Percentiles rank a stretch among this genome's conserved stretches.
These are phyloP conservation scores for Colletotrichum sp. DNA, from an alignment of 2,329 filamentous ascomycete genomes.

Conservation along the genomic window DNA sequence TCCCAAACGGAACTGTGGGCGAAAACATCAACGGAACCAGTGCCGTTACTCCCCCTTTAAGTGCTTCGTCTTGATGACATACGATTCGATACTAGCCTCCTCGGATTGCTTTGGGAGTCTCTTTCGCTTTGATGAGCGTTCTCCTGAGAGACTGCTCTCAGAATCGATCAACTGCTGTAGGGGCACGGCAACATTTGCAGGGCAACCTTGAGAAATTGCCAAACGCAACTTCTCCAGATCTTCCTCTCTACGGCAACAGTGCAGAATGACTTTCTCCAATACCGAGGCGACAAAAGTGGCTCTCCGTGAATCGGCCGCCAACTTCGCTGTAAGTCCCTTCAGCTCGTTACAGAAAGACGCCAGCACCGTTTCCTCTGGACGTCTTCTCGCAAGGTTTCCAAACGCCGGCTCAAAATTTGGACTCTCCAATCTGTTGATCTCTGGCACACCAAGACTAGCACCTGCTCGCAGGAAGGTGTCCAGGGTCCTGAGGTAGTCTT, in stretches of 20 bases:
- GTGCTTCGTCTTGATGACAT: no score
- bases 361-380: neutral
- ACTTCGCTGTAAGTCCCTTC: neutral
- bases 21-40: no score
- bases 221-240: rapidly evolving
- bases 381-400: neutral
- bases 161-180: neutral
- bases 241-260: neutral
- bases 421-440: neutral
- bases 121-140: no score
- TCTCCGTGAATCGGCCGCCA: neutral
- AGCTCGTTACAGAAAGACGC: neutral
- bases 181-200: neutral
- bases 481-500: neutral
- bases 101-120: no score
- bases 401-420: rapidly evolving
- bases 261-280: rapidly evolving
- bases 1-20: no score
- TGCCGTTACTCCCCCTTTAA: no score
- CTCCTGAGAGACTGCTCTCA: neutral
- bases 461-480: neutral
- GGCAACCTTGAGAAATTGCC: neutral
- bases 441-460: neutral
- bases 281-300: rapidly evolving
- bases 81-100: no score